Base-by-base conservation (phyloP, 257 asterid genomes). In the Fraxinus anomala region DNA sequence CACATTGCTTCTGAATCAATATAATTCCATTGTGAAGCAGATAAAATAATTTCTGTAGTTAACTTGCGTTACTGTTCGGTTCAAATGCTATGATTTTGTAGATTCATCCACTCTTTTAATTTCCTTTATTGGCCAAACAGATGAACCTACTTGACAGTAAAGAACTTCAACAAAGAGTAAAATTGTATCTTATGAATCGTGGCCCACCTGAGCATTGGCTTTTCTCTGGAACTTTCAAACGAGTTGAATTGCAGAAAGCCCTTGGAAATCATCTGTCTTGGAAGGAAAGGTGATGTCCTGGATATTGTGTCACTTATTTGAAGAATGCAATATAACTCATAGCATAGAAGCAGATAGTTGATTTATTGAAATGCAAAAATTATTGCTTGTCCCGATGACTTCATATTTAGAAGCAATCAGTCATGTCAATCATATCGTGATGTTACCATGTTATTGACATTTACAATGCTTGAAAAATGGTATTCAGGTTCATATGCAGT, bases 191-290 rank as follows among this genome's bases (percentile, higher is more conserved):
- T 72, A 73, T 87, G 79, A 95, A 90, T 79, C 96, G 93, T 83
- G 98, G 97, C 77, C 94, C 89, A 67, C 97, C 98, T 65, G 97
- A 96, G 88, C 97, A 96, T 83, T 96, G 99, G 98, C 94, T 89
- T 72, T 86, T 87, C 56, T 69, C 89, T 86, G 98, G 94, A 84
- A 84, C 88, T 87, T 96, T 84, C 84, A 96, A 96, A 86, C 98
- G 98, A 42, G 80, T 79, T 79, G 98, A 96, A 79, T 87, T 93
- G 90, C 99, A 90, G 78, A 89, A 90, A 81, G 91, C 99, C 80
- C 94, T 93, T 80, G 99, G 97, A 72, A 92, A 85, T 88, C 92
- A 92, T 90, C 88, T 96, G 19, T 92, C 97, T 44, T 96, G 98
- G 97, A 96, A 93, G 87, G 99, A 96, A 86, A 93, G 99, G 99